Conservation (phyloP, 805 yeast genomes). For the Candida rishiriensis region DNA sequence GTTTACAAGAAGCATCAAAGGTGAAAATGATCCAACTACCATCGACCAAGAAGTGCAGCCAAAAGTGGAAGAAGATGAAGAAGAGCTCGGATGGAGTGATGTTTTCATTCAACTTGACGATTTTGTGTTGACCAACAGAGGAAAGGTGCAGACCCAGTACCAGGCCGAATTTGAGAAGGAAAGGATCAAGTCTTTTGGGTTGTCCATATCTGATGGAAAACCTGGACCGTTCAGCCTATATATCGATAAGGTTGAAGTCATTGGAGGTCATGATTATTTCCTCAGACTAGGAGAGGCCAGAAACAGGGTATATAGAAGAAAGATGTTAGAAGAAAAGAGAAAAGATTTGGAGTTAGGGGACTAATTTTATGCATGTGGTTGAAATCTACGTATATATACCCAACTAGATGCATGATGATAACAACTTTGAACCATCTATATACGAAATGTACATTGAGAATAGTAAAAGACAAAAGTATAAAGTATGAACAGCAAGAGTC, state of each 20-base stretch:
- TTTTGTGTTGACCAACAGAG: constrained; percentile 80
- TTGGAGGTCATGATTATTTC: constrained; percentile 50
- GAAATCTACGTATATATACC: no score
- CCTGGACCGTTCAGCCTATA: constrained; percentile 71
- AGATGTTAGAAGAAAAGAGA: not conserved
- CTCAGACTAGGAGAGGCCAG: constrained; percentile 37
- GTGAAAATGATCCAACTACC: not conserved
- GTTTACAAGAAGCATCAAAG: not conserved
- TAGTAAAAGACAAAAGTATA: no score
- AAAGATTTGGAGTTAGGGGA: not conserved
- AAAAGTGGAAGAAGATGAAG: not conserved
- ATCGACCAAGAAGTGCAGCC: not conserved
- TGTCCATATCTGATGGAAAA: constrained; percentile 73
- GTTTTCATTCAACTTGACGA: constrained; percentile 73
- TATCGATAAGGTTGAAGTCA: constrained; percentile 68
- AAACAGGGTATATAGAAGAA: constrained; percentile 6
- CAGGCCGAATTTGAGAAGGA: constrained; percentile 56
- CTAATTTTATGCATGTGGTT: no score
- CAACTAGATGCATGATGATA: no score
- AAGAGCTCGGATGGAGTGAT: constrained; percentile 61
- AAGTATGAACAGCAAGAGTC: no score
- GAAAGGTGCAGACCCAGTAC: constrained; percentile 49
- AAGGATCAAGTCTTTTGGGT: constrained; percentile 66
- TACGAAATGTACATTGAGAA: no score
- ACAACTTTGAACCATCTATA: no score